Conservation (phyloP, 768 basidiomycete species). For the Kwoniella sp. region DNA sequence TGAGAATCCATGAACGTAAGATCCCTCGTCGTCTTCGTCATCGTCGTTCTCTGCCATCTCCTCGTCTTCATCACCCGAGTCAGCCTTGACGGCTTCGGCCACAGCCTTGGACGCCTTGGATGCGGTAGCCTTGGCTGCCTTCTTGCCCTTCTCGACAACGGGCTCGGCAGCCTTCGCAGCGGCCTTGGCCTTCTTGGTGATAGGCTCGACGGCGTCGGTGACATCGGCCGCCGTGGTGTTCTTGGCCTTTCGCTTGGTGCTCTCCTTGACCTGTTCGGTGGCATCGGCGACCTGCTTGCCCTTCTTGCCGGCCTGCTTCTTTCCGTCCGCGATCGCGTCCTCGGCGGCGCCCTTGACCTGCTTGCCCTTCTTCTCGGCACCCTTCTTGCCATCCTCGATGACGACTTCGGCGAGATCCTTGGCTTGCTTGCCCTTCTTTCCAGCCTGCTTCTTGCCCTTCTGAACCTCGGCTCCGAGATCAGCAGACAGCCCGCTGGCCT, state of each 20-base stretch:
- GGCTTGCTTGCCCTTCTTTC: slow-evolving; percentile 31
- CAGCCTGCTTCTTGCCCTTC: slow-evolving; percentile 17
- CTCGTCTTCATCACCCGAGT: slow-evolving; percentile 22
- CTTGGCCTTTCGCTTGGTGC: slow-evolving; percentile 19
- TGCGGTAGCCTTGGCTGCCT: slow-evolving; percentile 24
- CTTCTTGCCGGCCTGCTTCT: slow-evolving; percentile 17
- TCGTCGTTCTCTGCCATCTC: slow-evolving; percentile 22
- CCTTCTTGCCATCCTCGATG: slow-evolving; percentile 18
- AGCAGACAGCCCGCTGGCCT: slow-evolving; percentile 26
- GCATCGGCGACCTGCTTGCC: slow-evolving; percentile 13
- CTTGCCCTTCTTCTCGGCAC: slow-evolving; percentile 16
- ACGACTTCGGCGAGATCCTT: slow-evolving; percentile 12
- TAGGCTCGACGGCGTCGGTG: slow-evolving; percentile 12
- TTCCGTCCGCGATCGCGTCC: slow-evolving; percentile 8
- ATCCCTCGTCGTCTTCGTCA: slow-evolving; percentile 43
- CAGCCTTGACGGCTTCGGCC: slow-evolving; percentile 9
- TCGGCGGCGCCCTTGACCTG: slow-evolving; percentile 9
- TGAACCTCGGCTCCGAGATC: slow-evolving; percentile 19
- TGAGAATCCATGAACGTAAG: slow-evolving; percentile 54
- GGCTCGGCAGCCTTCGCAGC: slow-evolving; percentile 12
- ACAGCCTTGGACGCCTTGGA: slow-evolving; percentile 25
- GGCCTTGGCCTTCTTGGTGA: slow-evolving; percentile 22
- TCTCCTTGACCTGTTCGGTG: slow-evolving; percentile 10
- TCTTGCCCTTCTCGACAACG: slow-evolving; percentile 14
- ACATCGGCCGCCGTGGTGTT: too few relatives aligned